These are phyloP conservation scores for Aspergillus cavernicola DNA, from an alignment of 495 filamentous ascomycete genomes.

Conservation along the genomic window DNA sequence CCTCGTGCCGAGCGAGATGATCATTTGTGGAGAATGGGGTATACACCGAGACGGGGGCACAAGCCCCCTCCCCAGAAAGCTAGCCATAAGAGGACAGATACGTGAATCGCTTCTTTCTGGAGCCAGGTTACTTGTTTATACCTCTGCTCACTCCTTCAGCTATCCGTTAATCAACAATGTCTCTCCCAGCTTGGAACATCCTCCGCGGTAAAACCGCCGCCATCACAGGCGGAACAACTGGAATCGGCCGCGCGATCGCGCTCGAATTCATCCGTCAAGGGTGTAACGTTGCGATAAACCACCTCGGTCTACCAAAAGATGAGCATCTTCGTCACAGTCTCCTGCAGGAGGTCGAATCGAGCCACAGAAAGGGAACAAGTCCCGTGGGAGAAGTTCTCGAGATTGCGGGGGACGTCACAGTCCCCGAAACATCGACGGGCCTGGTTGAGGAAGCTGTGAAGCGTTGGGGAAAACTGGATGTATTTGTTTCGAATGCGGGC, in stretches of 20 bases:
- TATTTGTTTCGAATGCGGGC: constrained; percentile 80
- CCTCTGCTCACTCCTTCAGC: neutral
- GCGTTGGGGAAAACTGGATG: constrained; percentile 57
- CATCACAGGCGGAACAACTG: constrained; percentile 67
- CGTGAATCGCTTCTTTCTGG: neutral
- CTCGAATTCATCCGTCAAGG: constrained; percentile 59
- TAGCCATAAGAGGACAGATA: too few species aligned
- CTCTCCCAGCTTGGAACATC: constrained; percentile 11
- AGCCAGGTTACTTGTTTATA: too few species aligned
- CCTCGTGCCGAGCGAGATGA: neutral
- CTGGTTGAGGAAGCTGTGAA: constrained; percentile 52
- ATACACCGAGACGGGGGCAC: neutral
- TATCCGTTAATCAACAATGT: too few species aligned
- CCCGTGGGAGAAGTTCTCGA: constrained; percentile 45
- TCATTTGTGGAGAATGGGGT: neutral
- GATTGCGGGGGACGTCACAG: constrained; percentile 57
- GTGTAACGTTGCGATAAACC: constrained; percentile 61
- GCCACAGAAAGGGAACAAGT: constrained; percentile 29
- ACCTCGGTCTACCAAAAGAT: constrained; percentile 53
- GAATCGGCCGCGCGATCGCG: constrained; percentile 68
- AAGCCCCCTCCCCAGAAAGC: too few species aligned
- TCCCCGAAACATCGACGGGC: constrained; percentile 48
- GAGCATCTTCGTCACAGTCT: constrained; percentile 42
- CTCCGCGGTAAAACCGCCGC: constrained; percentile 62
- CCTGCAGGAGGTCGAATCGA: constrained; percentile 40